A percentile compares a stretch with the other conserved stretches of the same genome.
phyloP scores from a whole-genome alignment of 2,329 filamentous ascomycete species.

The Coniella vitis region DNA sequence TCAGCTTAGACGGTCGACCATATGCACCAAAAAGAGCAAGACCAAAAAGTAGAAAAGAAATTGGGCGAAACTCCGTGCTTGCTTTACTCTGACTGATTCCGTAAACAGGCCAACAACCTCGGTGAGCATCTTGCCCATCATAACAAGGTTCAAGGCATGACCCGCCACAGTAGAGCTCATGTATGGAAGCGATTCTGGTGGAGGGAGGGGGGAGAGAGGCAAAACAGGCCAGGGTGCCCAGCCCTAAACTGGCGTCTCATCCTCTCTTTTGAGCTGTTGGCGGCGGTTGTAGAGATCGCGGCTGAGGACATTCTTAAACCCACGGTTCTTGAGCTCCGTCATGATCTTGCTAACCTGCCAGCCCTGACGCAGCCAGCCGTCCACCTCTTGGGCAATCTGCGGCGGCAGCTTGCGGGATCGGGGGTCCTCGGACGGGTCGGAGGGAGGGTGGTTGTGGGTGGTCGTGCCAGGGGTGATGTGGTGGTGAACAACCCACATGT shows the following conservation, averaged over 20 bases:
- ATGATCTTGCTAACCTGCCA: slow-evolving; percentile 29
- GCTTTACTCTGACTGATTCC: no score
- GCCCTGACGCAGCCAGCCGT: slow-evolving; percentile 26
- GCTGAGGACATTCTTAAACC: slow-evolving; percentile 29
- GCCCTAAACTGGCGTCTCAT: slow-evolving; percentile 10
- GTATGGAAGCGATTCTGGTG: no score
- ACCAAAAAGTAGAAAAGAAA: no score
- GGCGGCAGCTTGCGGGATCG: slow-evolving; percentile 27
- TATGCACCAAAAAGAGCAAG: no score
- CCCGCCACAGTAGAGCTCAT: no score
- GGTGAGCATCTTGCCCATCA: no score
- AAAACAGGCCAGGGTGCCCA: no score
- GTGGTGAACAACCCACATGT: slow-evolving; percentile 31
- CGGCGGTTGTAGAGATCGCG: slow-evolving; percentile 32
- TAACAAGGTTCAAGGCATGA: no score
- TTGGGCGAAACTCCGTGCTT: no score
- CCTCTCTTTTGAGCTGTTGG: slow-evolving; percentile 24
- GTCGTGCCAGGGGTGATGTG: slow-evolving; percentile 20
- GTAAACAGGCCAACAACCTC: no score
- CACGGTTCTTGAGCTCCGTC: slow-evolving; percentile 27
- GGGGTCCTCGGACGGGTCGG: slow-evolving; percentile 29
- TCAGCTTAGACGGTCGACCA: no score
- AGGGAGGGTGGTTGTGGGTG: slow-evolving; percentile 31
- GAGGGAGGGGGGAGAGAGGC: no score
- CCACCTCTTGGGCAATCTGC: slow-evolving; percentile 26